Base-by-base conservation (phyloP, 2,329 filamentous ascomycete genomes). In the Ilyonectria destructans region DNA sequence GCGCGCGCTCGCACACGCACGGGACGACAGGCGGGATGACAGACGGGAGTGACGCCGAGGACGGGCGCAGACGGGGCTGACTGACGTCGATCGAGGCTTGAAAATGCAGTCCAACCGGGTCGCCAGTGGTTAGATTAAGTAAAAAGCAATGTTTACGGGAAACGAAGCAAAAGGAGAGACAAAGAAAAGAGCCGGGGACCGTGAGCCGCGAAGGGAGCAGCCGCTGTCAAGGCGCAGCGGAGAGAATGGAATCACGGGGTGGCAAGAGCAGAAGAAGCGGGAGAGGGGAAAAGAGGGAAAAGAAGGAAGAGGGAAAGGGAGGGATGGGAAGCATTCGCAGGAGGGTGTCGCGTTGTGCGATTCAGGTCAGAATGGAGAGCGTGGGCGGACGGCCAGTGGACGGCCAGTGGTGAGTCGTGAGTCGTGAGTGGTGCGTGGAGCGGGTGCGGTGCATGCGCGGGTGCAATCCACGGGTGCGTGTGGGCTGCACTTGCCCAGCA, bases 311-410 rank as follows among this genome's bases (percentile, higher is more conserved):
- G 58, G 63, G 69, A 71, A 40, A 35, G 51, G 29, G 45, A 55
- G 52, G 54, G 37, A 61, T 55, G 66, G 59, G 61, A 72, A 51
- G 58, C 63, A 59, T 65, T 71, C 62, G 65, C 59, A 66, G 26
- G 55, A 71, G 69, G 59, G 64, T 66, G 67, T 75, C 71, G 74
- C 74, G 70, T 65, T 71, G 62, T 69, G 62, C 62, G 62, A 68
- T 68, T 65, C 61, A 68, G 61, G 48, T 54, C 56, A 55, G 43
- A 54, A 63, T 59, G 57, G 46, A 67, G 57, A 65, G 63, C 63
- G 58, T 58, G 52, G 61, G 40, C 57, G 52, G 61, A 59, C 56
- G 52, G 23, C 58, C 59, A 66, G 59, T 46, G 52, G 51, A 45
- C 40, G 60, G 60, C 54, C 59, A 51, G 61, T 51, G 52, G 61